Percentiles rank a stretch among this genome's conserved stretches.
These are phyloP conservation scores for Aspergillus baeticus DNA, from an alignment of 495 filamentous ascomycete genomes.

Conservation along the genomic window DNA sequence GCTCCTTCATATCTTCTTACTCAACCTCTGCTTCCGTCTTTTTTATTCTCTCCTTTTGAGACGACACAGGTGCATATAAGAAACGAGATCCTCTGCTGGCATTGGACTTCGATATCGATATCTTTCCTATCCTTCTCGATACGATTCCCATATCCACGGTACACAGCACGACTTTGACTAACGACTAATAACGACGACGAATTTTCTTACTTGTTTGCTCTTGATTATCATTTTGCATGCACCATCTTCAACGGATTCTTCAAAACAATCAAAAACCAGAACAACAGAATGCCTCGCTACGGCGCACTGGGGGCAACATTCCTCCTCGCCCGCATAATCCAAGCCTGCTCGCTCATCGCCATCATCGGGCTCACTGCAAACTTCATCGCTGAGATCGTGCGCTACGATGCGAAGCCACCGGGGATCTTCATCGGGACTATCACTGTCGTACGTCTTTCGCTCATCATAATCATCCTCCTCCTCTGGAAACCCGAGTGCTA, in stretches of 20 bases:
- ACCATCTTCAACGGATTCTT: not conserved
- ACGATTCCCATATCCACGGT: no score
- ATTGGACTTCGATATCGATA: no score
- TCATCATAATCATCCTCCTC: no score
- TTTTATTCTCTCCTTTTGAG: no score
- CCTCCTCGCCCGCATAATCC: slow-evolving; percentile 66
- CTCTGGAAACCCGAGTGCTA: no score
- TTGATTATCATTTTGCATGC: not conserved
- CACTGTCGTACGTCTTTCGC: slow-evolving; percentile 63
- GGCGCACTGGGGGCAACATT: slow-evolving; percentile 81
- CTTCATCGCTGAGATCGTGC: slow-evolving; percentile 78
- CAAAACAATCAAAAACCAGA: not conserved
- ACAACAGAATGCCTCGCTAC: slow-evolving; percentile 37
- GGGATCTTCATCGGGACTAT: slow-evolving; percentile 75
- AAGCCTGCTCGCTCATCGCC: slow-evolving; percentile 69
- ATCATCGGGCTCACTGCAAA: slow-evolving; percentile 80
- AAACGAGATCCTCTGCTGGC: no score
- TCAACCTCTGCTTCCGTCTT: no score
- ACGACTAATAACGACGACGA: slow-evolving; percentile 4
- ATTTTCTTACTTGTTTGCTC: not conserved
- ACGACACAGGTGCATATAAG: no score
- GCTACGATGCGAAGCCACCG: slow-evolving; percentile 59
- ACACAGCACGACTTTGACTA: not conserved
- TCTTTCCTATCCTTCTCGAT: no score
- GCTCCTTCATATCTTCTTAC: no score